Conservation (phyloP, 495 filamentous ascomycete genomes). For the Trichoderma parareesei region DNA sequence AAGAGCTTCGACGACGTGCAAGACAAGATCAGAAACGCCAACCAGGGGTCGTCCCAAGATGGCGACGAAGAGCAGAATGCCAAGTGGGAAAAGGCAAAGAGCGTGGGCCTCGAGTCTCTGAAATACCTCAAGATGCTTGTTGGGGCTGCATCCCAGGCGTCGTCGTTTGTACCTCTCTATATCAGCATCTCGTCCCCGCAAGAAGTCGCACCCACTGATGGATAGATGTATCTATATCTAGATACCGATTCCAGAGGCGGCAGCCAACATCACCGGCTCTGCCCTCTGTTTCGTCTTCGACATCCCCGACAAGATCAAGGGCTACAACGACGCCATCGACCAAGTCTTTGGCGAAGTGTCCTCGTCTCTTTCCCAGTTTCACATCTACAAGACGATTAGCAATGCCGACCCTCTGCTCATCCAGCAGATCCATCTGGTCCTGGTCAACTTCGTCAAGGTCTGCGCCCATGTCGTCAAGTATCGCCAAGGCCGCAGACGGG, state of each 20-base stretch:
- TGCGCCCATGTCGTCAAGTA: constrained; percentile 17
- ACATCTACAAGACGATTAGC: constrained; percentile 14
- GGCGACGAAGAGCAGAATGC: background rate
- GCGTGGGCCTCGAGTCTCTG: constrained; percentile 13
- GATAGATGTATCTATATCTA: background rate
- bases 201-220: background rate
- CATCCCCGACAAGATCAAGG: constrained; percentile 15
- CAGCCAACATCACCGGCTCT: constrained; percentile 10
- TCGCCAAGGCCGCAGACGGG: constrained; percentile 13
- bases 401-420: constrained; percentile 10
- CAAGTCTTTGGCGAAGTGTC: constrained; percentile 13
- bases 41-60: background rate
- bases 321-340: constrained; percentile 14
- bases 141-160: constrained; percentile 14
- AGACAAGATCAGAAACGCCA: constrained; percentile 9
- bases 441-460: constrained; percentile 16
- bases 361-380: constrained; percentile 15
- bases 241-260: constrained; percentile 12
- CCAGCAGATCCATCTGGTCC: constrained; percentile 12
- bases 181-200: background rate
- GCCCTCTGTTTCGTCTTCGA: constrained; percentile 17
- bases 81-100: constrained; percentile 16
- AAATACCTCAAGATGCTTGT: constrained; percentile 15
- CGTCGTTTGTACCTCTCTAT: constrained; percentile 8
- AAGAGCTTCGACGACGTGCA: constrained; percentile 15